Conservation (phyloP, 2,329 filamentous ascomycete species). For the Myriosclerotinia curreyana region DNA sequence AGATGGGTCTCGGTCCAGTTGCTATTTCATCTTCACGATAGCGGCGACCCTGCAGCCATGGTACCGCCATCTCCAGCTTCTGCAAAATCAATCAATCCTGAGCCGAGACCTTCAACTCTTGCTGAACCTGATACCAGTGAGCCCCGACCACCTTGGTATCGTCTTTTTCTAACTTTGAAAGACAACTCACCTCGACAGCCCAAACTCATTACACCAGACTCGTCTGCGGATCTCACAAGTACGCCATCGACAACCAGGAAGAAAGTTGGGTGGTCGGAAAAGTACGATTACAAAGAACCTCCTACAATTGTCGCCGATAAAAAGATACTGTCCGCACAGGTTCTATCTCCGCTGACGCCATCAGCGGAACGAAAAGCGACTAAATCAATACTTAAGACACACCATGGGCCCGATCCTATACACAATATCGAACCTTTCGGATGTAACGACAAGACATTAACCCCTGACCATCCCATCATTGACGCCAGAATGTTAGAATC, state of each 20-base stretch:
- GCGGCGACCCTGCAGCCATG: constrained; percentile 37
- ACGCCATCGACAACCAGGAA: constrained; percentile 37
- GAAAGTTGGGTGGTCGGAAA: constrained; percentile 64
- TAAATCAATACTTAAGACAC: constrained; percentile 81
- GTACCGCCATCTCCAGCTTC: constrained; percentile 32
- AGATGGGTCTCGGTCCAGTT: constrained; percentile 21
- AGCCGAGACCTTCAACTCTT: constrained; percentile 63
- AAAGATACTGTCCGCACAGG: constrained; percentile 20
- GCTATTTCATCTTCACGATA: constrained; percentile 12
- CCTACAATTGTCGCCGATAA: constrained; percentile 33
- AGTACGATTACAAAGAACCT: constrained; percentile 52
- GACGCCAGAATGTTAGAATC: constrained; percentile 76
- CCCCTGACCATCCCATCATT: neutral
- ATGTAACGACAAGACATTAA: constrained; percentile 1
- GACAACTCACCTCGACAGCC: constrained; percentile 23
- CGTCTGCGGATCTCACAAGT: constrained; percentile 39
- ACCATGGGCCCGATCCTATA: constrained; percentile 38
- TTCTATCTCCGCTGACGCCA: constrained; percentile 30
- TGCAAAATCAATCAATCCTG: constrained; percentile 49
- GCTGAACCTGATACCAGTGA: constrained; percentile 45
- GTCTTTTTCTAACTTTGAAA: constrained; percentile 21
- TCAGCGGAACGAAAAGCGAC: constrained; percentile 50
- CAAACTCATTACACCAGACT: constrained; percentile 32
- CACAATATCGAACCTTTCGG: constrained; percentile 53
- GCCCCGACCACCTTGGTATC: constrained; percentile 37